These are phyloP conservation scores for Elongisporangium undulatum DNA, from an alignment of 352 stramenopile species.

Conservation along the genomic window DNA sequence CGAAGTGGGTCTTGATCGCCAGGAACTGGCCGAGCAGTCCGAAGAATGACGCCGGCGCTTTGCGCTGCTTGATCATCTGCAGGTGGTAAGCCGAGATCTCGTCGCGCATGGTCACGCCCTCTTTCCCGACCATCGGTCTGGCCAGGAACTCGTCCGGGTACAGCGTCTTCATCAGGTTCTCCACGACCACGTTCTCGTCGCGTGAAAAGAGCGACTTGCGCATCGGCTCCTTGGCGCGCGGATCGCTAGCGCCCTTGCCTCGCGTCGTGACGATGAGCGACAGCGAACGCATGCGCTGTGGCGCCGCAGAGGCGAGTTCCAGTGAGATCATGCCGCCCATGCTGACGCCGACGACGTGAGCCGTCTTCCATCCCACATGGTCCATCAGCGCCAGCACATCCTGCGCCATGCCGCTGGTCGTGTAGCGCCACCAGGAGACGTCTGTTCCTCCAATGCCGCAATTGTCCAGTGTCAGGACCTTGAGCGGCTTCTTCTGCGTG, in stretches of 20 bases:
- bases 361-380: constrained; percentile 43
- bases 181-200: constrained; percentile 24
- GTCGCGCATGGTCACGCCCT: constrained; percentile 15
- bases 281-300: constrained; percentile 41
- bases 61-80: constrained; percentile 17
- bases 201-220: constrained; percentile 30
- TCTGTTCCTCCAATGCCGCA: constrained; percentile 44
- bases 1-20: constrained; percentile 37
- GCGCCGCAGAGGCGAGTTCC: constrained; percentile 39
- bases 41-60: constrained; percentile 11
- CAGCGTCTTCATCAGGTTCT: constrained; percentile 30
- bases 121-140: constrained; percentile 28
- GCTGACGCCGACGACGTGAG: constrained; percentile 41
- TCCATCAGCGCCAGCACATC: constrained; percentile 53
- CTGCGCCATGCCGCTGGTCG: constrained; percentile 48
- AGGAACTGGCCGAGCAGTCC: constrained; percentile 28
- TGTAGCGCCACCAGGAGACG: constrained; percentile 39
- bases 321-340: constrained; percentile 61
- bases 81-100: constrained; percentile 24
- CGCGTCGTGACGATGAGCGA: constrained; percentile 48
- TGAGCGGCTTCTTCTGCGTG: constrained; percentile 24
- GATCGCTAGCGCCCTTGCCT: constrained; percentile 36
- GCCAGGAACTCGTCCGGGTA: constrained; percentile 28
- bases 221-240: constrained; percentile 26
- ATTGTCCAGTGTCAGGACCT: constrained; percentile 55